Percentiles rank a stretch among this genome's conserved stretches.
Conservation (phyloP, 495 filamentous ascomycete species). For the Aspergillus bertholletiae region DNA sequence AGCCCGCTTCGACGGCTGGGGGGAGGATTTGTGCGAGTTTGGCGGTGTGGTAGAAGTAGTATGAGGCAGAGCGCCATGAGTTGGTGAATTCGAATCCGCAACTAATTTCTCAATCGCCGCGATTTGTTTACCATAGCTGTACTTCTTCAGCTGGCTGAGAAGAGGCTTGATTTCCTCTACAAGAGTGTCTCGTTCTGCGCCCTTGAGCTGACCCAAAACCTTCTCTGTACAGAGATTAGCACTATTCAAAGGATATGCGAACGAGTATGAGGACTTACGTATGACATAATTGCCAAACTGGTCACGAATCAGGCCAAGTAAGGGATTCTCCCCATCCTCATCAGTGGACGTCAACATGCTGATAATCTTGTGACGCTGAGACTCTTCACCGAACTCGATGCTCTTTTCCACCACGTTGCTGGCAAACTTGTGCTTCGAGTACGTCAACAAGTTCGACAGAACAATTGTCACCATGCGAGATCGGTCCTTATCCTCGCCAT, state of each 20-base stretch:
- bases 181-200: conserved; percentile 61
- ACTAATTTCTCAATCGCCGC: conserved; percentile 63
- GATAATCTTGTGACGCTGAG: conserved; percentile 71
- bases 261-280: conserved; percentile 56
- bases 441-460: conserved; percentile 62
- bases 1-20: conserved; percentile 37
- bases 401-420: conserved; percentile 98
- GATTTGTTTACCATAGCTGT: conserved; percentile 77
- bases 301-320: conserved; percentile 80
- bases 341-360: conserved; percentile 55
- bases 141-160: conserved; percentile 67
- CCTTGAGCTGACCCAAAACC: conserved; percentile 66
- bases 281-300: conserved; percentile 96
- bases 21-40: conserved; percentile 46
- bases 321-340: conserved; percentile 61
- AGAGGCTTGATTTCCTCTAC: conserved; percentile 72
- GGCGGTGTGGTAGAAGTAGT: conserved; percentile 39
- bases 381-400: conserved; percentile 66
- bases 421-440: conserved; percentile 94
- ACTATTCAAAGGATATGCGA: too few relatives aligned
- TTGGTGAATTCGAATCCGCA: conserved; percentile 34
- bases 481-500: conserved; percentile 74
- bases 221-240: conserved; percentile 57
- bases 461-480: conserved; percentile 70
- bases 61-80: conserved; percentile 19